Evolutionary conservation across 495 filamentous ascomycete species (phyloP).

Genomic region (Aspergillus kassunensis): DNA sequence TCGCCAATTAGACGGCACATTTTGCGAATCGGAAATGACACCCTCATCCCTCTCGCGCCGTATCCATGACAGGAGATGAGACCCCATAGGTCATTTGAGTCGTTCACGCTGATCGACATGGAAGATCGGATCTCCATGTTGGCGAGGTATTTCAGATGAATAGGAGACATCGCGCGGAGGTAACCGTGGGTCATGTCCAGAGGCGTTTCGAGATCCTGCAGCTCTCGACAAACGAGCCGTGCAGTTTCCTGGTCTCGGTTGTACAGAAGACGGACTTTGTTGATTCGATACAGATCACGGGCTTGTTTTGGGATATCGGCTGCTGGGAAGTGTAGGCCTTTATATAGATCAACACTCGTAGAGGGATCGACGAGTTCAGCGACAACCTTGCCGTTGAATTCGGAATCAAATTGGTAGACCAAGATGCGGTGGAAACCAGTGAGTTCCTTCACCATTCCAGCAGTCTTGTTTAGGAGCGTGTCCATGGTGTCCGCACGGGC

Average conservation of each 20-base stretch:
- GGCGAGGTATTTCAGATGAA: slow-evolving; percentile 83
- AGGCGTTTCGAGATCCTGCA: slow-evolving; percentile 70
- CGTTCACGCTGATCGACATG: slow-evolving; percentile 93
- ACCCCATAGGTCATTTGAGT: slow-evolving; percentile 83
- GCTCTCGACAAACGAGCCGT: slow-evolving; percentile 74
- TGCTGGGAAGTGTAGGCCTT: slow-evolving; percentile 86
- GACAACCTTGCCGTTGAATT: slow-evolving; percentile 81
- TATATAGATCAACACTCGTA: slow-evolving; percentile 81
- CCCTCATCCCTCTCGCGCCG: slow-evolving; percentile 77
- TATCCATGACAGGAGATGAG: slow-evolving; percentile 87
- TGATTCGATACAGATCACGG: slow-evolving; percentile 74
- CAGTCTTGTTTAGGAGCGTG: slow-evolving; percentile 49
- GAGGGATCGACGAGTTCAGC: slow-evolving; percentile 79
- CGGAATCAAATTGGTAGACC: slow-evolving; percentile 87
- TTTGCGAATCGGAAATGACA: slow-evolving; percentile 86
- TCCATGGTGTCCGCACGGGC: slow-evolving; percentile 38
- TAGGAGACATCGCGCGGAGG: slow-evolving; percentile 80
- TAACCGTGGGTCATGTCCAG: slow-evolving; percentile 84
- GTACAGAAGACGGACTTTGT: slow-evolving; percentile 40
- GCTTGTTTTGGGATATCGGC: slow-evolving; percentile 83
- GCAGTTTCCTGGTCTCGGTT: slow-evolving; percentile 48
- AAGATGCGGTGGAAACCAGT: slow-evolving; percentile 92
- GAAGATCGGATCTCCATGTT: slow-evolving; percentile 89
- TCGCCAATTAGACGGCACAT: slow-evolving; percentile 94
- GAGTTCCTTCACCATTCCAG: slow-evolving; percentile 59